These are phyloP conservation scores for Knoxdaviesia proteae DNA, from an alignment of 2,329 filamentous ascomycete species.

Conservation along the genomic window DNA sequence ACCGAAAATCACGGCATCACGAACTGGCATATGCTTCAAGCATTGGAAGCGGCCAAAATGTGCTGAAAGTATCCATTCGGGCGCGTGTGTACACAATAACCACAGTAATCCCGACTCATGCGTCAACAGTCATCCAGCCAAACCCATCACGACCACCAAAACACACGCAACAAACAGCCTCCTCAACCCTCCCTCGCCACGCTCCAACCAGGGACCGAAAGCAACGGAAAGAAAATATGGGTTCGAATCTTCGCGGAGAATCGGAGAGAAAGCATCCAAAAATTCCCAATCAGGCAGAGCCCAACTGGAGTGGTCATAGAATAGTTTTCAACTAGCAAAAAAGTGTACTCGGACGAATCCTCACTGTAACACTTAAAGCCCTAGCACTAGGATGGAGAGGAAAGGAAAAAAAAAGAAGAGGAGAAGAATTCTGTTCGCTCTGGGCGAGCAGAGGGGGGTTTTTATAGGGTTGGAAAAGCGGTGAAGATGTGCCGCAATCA, in stretches of 20 bases:
- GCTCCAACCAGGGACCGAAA: constrained; percentile 11
- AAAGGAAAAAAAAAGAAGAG: constrained; percentile 21
- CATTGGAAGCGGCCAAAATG: too few species aligned
- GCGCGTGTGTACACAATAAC: too few species aligned
- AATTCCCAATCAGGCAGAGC: constrained; percentile 49
- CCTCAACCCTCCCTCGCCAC: constrained; percentile 19
- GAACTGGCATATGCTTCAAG: too few species aligned
- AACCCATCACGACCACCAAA: not conserved
- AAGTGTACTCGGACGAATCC: constrained; percentile 53
- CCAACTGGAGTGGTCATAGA: constrained; percentile 47
- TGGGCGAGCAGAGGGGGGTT: constrained; percentile 2
- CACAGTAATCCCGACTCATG: too few species aligned
- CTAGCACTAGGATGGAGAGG: constrained; percentile 39
- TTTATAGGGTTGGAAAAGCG: constrained; percentile 14
- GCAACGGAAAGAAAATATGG: constrained; percentile 20
- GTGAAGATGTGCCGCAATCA: not conserved
- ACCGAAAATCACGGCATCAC: too few species aligned
- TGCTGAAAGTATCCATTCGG: too few species aligned
- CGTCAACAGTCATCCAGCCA: too few species aligned
- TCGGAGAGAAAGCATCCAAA: constrained; percentile 31
- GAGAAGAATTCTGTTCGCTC: constrained; percentile 3
- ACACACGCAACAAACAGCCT: not conserved
- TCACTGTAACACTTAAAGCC: constrained; percentile 65
- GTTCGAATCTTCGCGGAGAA: constrained; percentile 6
- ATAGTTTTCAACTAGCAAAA: constrained; percentile 82